Conservation (phyloP, 129 eudicot species). For the Apium graveolens region DNA sequence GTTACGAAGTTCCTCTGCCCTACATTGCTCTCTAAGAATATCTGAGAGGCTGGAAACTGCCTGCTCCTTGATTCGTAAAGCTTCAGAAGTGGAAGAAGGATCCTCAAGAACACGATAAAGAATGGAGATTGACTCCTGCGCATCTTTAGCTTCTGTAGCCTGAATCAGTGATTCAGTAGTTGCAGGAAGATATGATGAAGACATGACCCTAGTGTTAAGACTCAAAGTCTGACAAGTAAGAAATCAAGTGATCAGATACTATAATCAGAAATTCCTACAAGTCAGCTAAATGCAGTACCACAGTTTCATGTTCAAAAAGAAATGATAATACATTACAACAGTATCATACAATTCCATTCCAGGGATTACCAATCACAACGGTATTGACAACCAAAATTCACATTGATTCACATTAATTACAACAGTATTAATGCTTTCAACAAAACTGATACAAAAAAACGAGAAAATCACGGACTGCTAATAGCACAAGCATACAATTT, state of each 20-base stretch:
- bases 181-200: conserved; percentile 25
- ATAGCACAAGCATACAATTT: not conserved
- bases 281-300: not conserved
- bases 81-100: conserved; percentile 24
- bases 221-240: not conserved
- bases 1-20: conserved; percentile 20
- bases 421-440: no score
- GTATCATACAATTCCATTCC: not conserved
- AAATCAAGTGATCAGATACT: not conserved
- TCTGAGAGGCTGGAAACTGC: conserved; percentile 28
- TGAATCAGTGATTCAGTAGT: conserved; percentile 21
- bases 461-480: not conserved
- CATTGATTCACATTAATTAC: no score
- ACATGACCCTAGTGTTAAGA: conserved; percentile 10
- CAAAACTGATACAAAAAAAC: not conserved
- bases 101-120: conserved; percentile 23
- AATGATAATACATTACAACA: not conserved
- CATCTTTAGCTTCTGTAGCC: conserved; percentile 24
- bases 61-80: conserved; percentile 26
- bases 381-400: not conserved
- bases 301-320: not conserved
- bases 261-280: not conserved
- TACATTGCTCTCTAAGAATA: conserved; percentile 23
- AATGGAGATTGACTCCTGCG: conserved; percentile 20
- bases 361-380: not conserved